phyloP scores from a whole-genome alignment of 1,139 yeast genomes.

The Candida gigantensis region DNA sequence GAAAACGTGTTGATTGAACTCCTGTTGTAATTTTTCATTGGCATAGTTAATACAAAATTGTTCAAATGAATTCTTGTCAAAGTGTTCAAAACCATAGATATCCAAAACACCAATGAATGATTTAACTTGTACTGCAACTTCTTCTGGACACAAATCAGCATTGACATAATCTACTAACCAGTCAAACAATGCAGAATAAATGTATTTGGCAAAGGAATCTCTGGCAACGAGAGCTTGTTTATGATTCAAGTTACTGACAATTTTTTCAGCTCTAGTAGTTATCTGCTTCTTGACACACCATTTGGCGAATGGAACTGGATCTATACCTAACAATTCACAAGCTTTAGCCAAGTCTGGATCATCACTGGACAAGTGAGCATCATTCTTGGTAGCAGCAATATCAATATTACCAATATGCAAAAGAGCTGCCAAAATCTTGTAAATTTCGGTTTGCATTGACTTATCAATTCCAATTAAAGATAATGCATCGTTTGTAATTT shows the following conservation, averaged over 20 bases:
- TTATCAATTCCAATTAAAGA: conserved; percentile 71
- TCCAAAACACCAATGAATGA: conserved; percentile 95
- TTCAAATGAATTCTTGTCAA: conserved; percentile 90
- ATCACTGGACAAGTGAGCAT: conserved; percentile 79
- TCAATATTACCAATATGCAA: conserved; percentile 93
- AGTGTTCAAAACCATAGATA: conserved; percentile 97
- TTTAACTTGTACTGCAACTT: conserved; percentile 55
- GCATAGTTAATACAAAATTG: conserved; percentile 98
- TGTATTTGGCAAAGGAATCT: conserved; percentile 93
- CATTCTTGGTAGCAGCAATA: conserved; percentile 81
- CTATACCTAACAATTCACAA: conserved; percentile 82
- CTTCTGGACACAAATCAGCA: conserved; percentile 75
- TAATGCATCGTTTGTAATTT: conserved; percentile 73
- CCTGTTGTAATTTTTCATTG: conserved; percentile 95
- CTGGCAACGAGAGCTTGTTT: conserved; percentile 89
- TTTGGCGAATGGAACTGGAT: conserved; percentile 72
- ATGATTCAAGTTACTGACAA: conserved; percentile 78
- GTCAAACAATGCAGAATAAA: conserved; percentile 89
- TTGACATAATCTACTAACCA: conserved; percentile 91
- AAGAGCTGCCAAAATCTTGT: conserved; percentile 81
- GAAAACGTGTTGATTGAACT: conserved; percentile 95
- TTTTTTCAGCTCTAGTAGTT: conserved; percentile 89
- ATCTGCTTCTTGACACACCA: conserved; percentile 96
- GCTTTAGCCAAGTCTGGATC: conserved; percentile 86
- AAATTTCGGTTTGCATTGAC: conserved; percentile 66